Conservation (phyloP, 208 protist species). For the Trypanosoma melophagium region DNA sequence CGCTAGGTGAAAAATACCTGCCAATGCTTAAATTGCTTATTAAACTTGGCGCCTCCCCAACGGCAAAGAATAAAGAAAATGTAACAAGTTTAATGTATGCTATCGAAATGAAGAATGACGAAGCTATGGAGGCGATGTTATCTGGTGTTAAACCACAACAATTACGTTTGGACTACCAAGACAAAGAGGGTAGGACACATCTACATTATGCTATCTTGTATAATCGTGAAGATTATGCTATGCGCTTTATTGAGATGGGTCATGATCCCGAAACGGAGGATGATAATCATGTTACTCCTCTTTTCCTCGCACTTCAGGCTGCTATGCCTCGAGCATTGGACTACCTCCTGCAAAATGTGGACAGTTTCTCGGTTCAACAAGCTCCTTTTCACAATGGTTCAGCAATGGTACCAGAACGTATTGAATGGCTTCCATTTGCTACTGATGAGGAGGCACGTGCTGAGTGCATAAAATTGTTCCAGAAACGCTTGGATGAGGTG, state of each 20-base stretch:
- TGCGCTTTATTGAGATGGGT: constrained; percentile 66
- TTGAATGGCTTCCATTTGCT: constrained; percentile 67
- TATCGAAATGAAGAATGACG: constrained; percentile 62
- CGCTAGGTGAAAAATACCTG: constrained; percentile 60
- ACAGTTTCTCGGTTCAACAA: constrained; percentile 75
- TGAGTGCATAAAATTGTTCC: constrained; percentile 53
- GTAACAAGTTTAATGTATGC: constrained; percentile 84
- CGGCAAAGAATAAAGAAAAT: constrained; percentile 69
- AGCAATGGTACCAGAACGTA: constrained; percentile 69
- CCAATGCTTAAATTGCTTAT: constrained; percentile 75
- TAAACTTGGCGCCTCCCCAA: constrained; percentile 60
- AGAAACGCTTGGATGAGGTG: constrained; percentile 63
- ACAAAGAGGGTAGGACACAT: constrained; percentile 57
- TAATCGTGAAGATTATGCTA: constrained; percentile 60
- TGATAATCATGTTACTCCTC: constrained; percentile 54
- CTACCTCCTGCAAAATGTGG: constrained; percentile 46
- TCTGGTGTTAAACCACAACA: constrained; percentile 33
- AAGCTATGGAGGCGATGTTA: constrained; percentile 63
- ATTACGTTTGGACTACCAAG: constrained; percentile 61
- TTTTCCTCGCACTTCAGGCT: constrained; percentile 60
- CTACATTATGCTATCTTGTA: constrained; percentile 72
- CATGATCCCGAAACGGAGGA: constrained; percentile 70
- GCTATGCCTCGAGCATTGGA: constrained; percentile 57
- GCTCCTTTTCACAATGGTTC: constrained; percentile 82
- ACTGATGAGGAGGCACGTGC: constrained; percentile 28